Base-by-base conservation (phyloP, 306 rosid genomes). In the Ceratonia siliqua region DNA sequence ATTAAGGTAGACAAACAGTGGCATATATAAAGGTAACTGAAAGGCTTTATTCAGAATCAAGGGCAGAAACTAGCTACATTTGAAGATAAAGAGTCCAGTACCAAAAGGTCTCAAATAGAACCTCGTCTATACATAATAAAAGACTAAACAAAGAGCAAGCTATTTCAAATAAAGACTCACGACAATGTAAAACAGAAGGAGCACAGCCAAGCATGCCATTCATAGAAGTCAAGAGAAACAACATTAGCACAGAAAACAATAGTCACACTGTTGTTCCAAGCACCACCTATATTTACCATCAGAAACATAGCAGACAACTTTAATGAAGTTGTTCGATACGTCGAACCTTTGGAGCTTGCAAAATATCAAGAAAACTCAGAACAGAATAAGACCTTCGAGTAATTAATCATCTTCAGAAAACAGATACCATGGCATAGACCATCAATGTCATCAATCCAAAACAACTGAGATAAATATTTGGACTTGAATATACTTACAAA, bases 401-500 rank as follows among this genome's bases (percentile, higher is more conserved):
- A n/a, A n/a, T n/a, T 61, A 18, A 30, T 52, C 14, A 41, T 50
- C 53, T 8, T 27, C 38, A 0, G 54, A 43, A 50, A 68, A 54
- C 62, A 39, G 67, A n/a, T n/a, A n/a, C n/a, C n/a, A 75, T 12
- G 62, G 42, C 68, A 70, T n/a, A 30, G 55, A 62, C 25, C 68
- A 81, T 24, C 73, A 68, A 61, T 52, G 62, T 27, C 49, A 68
- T 24, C 24, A 6, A 58, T 62, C 64, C 70, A 42, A 61, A 62
- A 76, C n/a, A n/a, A n/a, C n/a, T 63, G 63, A 36, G 32, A 76
- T n/a, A 76, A 54, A 32, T 24, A 76, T 70, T 52, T 54, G 64
- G n/a, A 76, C 68, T 13, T 62, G 64, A 11, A 81, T 38, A 81
- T 76, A 81, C 81, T 81, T 76, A 81, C 85, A 56, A 27, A 74